Evolutionary conservation across 2,329 filamentous ascomycete genomes (phyloP).

Genomic region (Septoria linicola): DNA sequence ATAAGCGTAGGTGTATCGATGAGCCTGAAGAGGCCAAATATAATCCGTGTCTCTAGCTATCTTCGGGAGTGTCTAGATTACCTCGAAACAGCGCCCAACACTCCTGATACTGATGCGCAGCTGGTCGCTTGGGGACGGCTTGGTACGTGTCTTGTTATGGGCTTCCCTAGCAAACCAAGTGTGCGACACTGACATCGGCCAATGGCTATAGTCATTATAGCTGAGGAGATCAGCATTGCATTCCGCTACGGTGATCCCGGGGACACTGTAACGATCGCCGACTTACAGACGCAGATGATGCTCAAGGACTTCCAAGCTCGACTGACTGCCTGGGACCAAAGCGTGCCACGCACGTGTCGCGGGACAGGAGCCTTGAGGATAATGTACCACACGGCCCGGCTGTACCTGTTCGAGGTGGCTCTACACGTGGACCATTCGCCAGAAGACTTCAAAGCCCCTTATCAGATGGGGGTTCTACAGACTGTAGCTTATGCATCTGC

Average conservation of each 20-base stretch:
- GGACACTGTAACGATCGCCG: constrained; percentile 54
- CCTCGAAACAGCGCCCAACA: constrained; percentile 55
- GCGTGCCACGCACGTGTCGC: constrained; percentile 44
- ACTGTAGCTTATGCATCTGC: constrained; percentile 31
- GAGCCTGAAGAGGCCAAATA: constrained; percentile 60
- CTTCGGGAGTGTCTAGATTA: constrained; percentile 61
- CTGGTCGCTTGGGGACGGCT: constrained; percentile 61
- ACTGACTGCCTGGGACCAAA: constrained; percentile 58
- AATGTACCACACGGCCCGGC: constrained; percentile 62
- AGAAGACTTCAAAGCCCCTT: constrained; percentile 52
- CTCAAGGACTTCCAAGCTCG: constrained; percentile 65
- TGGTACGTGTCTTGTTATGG: too few species aligned
- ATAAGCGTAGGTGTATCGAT: constrained; percentile 60
- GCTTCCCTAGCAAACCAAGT: too few species aligned
- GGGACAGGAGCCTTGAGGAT: constrained; percentile 60
- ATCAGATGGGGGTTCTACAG: constrained; percentile 49
- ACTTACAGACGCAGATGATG: constrained; percentile 63
- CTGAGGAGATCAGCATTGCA: constrained; percentile 66
- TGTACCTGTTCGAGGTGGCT: constrained; percentile 75
- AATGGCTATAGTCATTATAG: constrained; percentile 51
- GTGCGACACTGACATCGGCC: too few species aligned
- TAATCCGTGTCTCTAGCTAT: constrained; percentile 61
- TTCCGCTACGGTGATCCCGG: constrained; percentile 66
- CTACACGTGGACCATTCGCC: constrained; percentile 63
- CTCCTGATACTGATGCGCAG: constrained; percentile 57